These are phyloP conservation scores for Brassica juncea DNA, from an alignment of 345 rosid genomes.

Conservation along the genomic window DNA sequence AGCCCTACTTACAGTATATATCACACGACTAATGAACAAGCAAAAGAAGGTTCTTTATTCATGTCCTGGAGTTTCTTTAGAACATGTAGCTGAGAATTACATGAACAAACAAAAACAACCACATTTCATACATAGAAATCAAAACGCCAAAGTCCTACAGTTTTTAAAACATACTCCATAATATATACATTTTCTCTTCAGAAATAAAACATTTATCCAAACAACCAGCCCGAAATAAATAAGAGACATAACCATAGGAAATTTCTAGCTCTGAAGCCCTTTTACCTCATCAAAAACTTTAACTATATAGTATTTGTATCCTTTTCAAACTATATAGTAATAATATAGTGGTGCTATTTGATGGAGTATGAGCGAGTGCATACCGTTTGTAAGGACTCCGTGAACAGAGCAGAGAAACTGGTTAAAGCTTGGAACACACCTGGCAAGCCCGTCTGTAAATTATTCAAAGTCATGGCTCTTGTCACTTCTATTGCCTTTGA, in stretches of 20 bases:
- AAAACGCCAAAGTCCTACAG: slow-evolving; percentile 20
- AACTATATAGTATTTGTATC: slow-evolving; percentile 23
- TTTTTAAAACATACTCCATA: slow-evolving; percentile 6
- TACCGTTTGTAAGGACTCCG: slow-evolving; percentile 64
- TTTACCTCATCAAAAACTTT: slow-evolving; percentile 2
- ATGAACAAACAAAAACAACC: slow-evolving; percentile 8
- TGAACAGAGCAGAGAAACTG: slow-evolving; percentile 78
- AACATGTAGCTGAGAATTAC: slow-evolving; percentile 21
- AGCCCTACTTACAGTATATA: neutral
- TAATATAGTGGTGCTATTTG: slow-evolving; percentile 48
- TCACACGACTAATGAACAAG: slow-evolving; percentile 9
- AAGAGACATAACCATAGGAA: slow-evolving; percentile 12
- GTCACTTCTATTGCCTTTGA: slow-evolving; percentile 90
- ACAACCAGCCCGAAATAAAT: slow-evolving; percentile 2
- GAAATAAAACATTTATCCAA: slow-evolving; percentile 30
- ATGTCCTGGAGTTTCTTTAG: slow-evolving; percentile 1
- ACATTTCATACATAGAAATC: slow-evolving; percentile 19
- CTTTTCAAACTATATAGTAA: slow-evolving; percentile 32
- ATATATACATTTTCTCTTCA: slow-evolving; percentile 33
- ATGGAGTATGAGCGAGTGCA: slow-evolving; percentile 79
- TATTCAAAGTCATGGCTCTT: slow-evolving; percentile 81
- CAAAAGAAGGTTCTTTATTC: slow-evolving; percentile 21
- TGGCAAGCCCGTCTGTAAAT: slow-evolving; percentile 88
- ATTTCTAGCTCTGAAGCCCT: slow-evolving; percentile 8
- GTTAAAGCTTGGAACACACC: slow-evolving; percentile 93